Evolutionary conservation across 441 rosid genomes (phyloP).

Genomic region (Pelargonium australe): DNA sequence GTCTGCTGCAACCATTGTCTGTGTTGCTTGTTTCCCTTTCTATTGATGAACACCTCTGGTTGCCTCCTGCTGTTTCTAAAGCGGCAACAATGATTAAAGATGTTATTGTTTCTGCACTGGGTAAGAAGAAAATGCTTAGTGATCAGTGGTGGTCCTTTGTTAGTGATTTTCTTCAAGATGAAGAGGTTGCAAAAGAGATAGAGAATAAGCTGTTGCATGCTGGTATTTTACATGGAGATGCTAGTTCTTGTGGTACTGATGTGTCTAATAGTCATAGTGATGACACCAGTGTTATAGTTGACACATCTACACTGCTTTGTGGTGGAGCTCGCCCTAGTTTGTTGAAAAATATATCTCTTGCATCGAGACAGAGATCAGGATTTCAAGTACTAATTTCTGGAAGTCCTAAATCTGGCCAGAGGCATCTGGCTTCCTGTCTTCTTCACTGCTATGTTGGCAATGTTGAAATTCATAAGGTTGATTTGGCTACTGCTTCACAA

Average conservation of each 20-base stretch:
- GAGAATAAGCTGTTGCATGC: constrained; percentile 49
- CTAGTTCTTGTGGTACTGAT: constrained; percentile 36
- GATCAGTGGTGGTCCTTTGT: constrained; percentile 64
- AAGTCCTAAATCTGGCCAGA: constrained; percentile 76
- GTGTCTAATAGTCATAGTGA: constrained; percentile 29
- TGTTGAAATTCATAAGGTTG: constrained; percentile 81
- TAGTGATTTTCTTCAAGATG: constrained; percentile 54
- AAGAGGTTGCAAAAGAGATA: constrained; percentile 49
- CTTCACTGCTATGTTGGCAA: constrained; percentile 81
- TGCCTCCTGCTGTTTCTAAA: constrained; percentile 67
- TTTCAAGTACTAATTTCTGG: constrained; percentile 79
- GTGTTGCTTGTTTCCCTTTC: constrained; percentile 64
- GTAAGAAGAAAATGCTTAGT: constrained; percentile 43
- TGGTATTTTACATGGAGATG: constrained; percentile 55
- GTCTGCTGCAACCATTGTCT: constrained; percentile 60
- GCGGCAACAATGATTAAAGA: constrained; percentile 55
- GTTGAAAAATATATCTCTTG: constrained; percentile 30
- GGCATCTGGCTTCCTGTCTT: constrained; percentile 85
- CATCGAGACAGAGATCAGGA: constrained; percentile 49
- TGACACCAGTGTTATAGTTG: constrained; percentile 26
- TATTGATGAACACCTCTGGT: constrained; percentile 71
- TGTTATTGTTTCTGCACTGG: constrained; percentile 53
- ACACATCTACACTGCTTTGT: constrained; percentile 30
- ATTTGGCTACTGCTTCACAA: constrained; percentile 82
- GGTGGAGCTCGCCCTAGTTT: constrained; percentile 24